These are phyloP conservation scores for Penicillium sp. DNA, from an alignment of 2,329 filamentous ascomycete species.

Conservation along the genomic window DNA sequence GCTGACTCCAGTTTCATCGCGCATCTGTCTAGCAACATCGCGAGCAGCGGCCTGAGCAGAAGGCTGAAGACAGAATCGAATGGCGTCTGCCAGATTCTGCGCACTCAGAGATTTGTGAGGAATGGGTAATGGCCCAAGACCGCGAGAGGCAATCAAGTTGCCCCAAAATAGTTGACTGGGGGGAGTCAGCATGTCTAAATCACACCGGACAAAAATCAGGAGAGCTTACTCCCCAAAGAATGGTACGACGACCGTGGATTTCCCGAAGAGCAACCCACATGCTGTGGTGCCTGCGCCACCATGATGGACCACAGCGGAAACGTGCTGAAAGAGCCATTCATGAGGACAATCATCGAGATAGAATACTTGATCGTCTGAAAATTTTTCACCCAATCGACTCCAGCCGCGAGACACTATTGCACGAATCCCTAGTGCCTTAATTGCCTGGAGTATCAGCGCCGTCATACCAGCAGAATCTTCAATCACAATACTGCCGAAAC, in stretches of 20 bases:
- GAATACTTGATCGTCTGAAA: slow-evolving; percentile 39
- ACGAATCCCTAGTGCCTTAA: slow-evolving; percentile 47
- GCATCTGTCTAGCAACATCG: slow-evolving; percentile 40
- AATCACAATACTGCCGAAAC: slow-evolving; percentile 57
- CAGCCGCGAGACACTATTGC: slow-evolving; percentile 57
- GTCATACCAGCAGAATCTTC: slow-evolving; percentile 49
- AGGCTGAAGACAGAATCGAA: slow-evolving; percentile 44
- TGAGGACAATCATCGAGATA: slow-evolving; percentile 57
- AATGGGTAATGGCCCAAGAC: slow-evolving; percentile 52
- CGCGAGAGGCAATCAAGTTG: slow-evolving; percentile 50
- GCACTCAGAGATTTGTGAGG: slow-evolving; percentile 48
- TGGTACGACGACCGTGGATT: slow-evolving; percentile 56
- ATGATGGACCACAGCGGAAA: slow-evolving; percentile 58
- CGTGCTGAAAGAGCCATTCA: slow-evolving; percentile 58
- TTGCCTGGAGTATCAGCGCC: slow-evolving; percentile 47
- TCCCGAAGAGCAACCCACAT: slow-evolving; percentile 51
- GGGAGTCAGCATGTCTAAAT: neutral
- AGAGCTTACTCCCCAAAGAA: slow-evolving; percentile 54
- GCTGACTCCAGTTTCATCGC: slow-evolving; percentile 42
- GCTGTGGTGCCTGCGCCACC: slow-evolving; percentile 61
- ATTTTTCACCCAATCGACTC: slow-evolving; percentile 45
- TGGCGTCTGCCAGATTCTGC: slow-evolving; percentile 48
- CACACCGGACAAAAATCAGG: neutral
- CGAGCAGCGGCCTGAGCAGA: slow-evolving; percentile 38
- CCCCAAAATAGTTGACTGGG: slow-evolving; percentile 56